Conservation (phyloP, 164 flowering plant species). For the Cinnamomum chago region DNA sequence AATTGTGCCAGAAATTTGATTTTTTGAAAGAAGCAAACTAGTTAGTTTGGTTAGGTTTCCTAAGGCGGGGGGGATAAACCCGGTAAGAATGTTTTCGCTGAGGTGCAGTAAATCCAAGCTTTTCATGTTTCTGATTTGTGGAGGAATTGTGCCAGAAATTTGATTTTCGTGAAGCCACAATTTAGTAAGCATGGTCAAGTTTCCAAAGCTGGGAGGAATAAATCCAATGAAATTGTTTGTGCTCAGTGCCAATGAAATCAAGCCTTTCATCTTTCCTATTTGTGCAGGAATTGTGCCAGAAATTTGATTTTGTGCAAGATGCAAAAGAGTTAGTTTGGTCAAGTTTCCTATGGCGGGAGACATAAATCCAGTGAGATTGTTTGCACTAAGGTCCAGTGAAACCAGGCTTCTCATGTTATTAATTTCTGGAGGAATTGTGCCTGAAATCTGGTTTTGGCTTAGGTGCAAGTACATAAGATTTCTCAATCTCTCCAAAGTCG, state of each 20-base stretch:
- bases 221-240: not conserved
- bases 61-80: not conserved
- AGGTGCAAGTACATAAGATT: no score
- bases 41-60: not conserved
- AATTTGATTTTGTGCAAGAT: no score
- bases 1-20: not conserved
- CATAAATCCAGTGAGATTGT: no score
- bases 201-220: slow-evolving; percentile 15
- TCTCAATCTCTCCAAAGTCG: no score
- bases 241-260: not conserved
- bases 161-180: slow-evolving; percentile 10
- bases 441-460: no score
- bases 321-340: no score
- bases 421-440: no score
- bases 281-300: not conserved
- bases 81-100: not conserved
- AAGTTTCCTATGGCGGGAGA: no score
- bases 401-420: no score
- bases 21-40: not conserved
- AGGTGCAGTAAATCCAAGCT: not conserved
- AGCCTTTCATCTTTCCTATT: slow-evolving; percentile 8
- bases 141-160: slow-evolving; percentile 18
- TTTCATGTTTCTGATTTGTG: slow-evolving; percentile 13
- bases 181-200: slow-evolving; percentile 8
- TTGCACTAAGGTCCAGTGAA: no score